Evolutionary conservation across 306 rosid species (phyloP).

Genomic region (Pueraria montana): DNA sequence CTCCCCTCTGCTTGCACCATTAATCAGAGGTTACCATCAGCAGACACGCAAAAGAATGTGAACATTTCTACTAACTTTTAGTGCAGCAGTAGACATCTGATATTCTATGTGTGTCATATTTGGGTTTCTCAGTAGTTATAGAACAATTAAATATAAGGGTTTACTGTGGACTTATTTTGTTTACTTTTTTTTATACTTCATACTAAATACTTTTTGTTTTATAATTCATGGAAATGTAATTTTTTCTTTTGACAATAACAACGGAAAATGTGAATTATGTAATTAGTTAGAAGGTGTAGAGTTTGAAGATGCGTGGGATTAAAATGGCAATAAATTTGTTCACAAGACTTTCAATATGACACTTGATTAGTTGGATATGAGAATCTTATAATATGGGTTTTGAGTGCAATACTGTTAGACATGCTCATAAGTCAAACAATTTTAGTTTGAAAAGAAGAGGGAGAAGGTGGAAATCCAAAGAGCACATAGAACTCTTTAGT

Average conservation of each 20-base stretch:
- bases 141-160: background rate
- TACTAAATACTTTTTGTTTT: background rate
- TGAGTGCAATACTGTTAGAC: background rate
- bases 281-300: background rate
- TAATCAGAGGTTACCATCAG: conserved; percentile 9
- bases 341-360: conserved; percentile 23
- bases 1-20: conserved; percentile 35
- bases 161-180: background rate
- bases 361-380: conserved; percentile 15
- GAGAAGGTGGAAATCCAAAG: conserved; percentile 25
- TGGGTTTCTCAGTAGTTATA: background rate
- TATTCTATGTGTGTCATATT: background rate
- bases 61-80: conserved; percentile 23
- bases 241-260: conserved; percentile 10
- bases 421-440: conserved; percentile 2
- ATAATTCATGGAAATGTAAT: conserved; percentile 9
- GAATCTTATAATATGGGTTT: conserved; percentile 20
- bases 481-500: conserved; percentile 6
- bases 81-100: background rate
- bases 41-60: background rate
- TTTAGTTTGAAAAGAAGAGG: background rate
- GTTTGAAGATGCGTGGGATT: background rate
- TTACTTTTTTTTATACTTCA: background rate
- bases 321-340: conserved; percentile 10
- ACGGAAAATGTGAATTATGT: background rate